Evolutionary conservation across 257 asterid species (phyloP), one percentile per base, ranked within the genome.

Genomic region (Rhazya stricta): DNA sequence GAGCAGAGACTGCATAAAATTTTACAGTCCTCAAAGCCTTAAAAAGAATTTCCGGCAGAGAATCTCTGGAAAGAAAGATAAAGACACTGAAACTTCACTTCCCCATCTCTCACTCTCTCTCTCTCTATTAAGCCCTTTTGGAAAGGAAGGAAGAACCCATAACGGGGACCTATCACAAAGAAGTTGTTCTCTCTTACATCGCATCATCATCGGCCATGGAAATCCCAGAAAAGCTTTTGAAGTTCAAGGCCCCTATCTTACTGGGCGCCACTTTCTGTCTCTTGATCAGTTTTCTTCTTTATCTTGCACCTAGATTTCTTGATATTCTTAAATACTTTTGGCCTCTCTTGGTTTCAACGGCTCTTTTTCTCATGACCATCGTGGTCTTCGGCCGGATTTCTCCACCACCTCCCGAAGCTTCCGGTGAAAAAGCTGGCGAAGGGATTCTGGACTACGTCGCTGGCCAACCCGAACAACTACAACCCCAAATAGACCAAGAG

Each of bases 341-440:
- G 91, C 97, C 97, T 41, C 96, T 91, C 0, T 78, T 91, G 54
- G 73, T 79, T 70, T 91, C 97, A 4, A 91, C 94, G 65, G 94
- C 94, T 57, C 82, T 89, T 3, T 88, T 91, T 54, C 91, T 91
- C 42, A 77, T 77, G 67, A 78, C 89, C 62, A 70, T 91, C 36
- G 83, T 87, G 15, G 87, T 87, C 12, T 78, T 91, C 48, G 86
- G 88, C 57, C 83, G 84, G 83, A 81, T 88, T 76, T 83, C 93
- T 7, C 90, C 96, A 8, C 83, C 86, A 48, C 69, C 78, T 32
- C 9, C 79, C 2, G 92, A 86, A 19, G 57, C 81, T 71, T 36
- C 83, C 30, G 89, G 80, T 25, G 91, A 85, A 71, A 85, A 89
- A 63, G 74, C 87, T 32, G 90, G 89, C 21, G 97, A 89, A 79